A percentile compares a stretch with the other conserved stretches of the same genome.
Evolutionary conservation across 768 basidiomycete species (phyloP).

Genomic region (Mycena vulgaris): DNA sequence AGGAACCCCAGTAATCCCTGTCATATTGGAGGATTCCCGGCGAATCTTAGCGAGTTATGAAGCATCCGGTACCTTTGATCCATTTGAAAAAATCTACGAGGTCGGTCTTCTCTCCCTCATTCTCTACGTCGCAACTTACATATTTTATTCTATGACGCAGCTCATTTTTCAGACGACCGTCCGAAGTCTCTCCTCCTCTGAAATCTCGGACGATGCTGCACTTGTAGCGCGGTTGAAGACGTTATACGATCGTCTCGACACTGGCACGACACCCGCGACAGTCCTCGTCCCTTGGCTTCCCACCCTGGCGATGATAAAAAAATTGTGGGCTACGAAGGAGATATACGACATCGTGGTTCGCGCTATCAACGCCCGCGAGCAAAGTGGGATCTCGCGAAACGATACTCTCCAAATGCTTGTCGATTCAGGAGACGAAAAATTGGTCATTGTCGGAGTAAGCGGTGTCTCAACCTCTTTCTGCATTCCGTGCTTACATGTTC

Average conservation of each 20-base stretch:
- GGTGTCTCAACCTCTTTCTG: slow-evolving; percentile 6
- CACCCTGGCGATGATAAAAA: slow-evolving; percentile 78
- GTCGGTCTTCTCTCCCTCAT: slow-evolving; percentile 53
- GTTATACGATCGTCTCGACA: slow-evolving; percentile 79
- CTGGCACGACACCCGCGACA: slow-evolving; percentile 79
- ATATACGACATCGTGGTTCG: slow-evolving; percentile 79
- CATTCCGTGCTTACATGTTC: slow-evolving; percentile 35
- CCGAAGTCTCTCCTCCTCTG: slow-evolving; percentile 75
- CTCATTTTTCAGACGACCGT: slow-evolving; percentile 83
- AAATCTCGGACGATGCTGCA: slow-evolving; percentile 77
- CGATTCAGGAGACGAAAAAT: slow-evolving; percentile 77
- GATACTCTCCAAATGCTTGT: slow-evolving; percentile 85
- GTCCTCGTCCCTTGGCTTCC: slow-evolving; percentile 86
- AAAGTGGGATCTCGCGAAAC: slow-evolving; percentile 69
- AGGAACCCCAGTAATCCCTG: slow-evolving; percentile 69
- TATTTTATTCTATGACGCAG: slow-evolving; percentile 49
- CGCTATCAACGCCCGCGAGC: slow-evolving; percentile 70
- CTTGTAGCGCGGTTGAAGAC: slow-evolving; percentile 73
- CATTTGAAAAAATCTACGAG: slow-evolving; percentile 80
- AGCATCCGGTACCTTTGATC: slow-evolving; percentile 74
- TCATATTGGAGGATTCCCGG: slow-evolving; percentile 75
- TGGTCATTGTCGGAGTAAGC: slow-evolving; percentile 79
- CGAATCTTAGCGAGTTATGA: slow-evolving; percentile 78
- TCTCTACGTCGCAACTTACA: slow-evolving; percentile 23
- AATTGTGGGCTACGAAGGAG: slow-evolving; percentile 80